Base-by-base conservation (phyloP, 2,329 filamentous ascomycete species). In the Trichoderma sp. region DNA sequence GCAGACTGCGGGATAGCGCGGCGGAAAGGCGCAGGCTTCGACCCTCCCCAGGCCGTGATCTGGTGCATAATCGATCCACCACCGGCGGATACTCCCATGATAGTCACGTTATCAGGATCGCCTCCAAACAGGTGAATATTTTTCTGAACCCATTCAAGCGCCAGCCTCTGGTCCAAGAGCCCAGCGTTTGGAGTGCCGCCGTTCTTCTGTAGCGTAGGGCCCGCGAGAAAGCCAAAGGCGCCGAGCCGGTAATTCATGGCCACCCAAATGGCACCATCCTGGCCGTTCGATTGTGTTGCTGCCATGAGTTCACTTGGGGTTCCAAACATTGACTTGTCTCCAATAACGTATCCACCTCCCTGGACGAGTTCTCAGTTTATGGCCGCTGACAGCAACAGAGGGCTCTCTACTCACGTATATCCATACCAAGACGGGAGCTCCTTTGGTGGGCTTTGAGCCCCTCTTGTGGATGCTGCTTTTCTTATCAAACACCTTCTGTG, bases 71-170 rank as follows among this genome's bases (percentile, higher is more conserved):
- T 28, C n/a, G 60, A 67, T 26, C 65, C 68, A 17, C 58, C 67
- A 21, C 68, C 67, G n/a, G 68, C 67, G 9, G 65, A 66, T 7
- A 66, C 48, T 5, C 87, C 86, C 80, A 83, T 87, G 30, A 89
- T 83, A 0, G 85, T 88, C 4, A 88, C 85, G 65, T 84, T 85
- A 1, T 75, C 74, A 0, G 85, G 83, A 59, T 70, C 67, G 2
- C 69, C 69, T 3, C 69, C 69, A 54, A 70, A 70, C 14, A 64
- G 54, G 15, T 54, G 15, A 43, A 70, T 70, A 9, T 70, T 44
- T 10, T 44, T 28, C 47, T 67, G 66, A 17, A 70, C 67, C 69
- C 69, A 70, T 39, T 52, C 34, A 41, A 68, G 43, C 50, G 55
- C 68, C 61, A 65, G 21, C 54, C 68, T 76, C 68, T 88, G 85